phyloP scores from a whole-genome alignment of 495 filamentous ascomycete genomes.

The Zalerion maritima region DNA sequence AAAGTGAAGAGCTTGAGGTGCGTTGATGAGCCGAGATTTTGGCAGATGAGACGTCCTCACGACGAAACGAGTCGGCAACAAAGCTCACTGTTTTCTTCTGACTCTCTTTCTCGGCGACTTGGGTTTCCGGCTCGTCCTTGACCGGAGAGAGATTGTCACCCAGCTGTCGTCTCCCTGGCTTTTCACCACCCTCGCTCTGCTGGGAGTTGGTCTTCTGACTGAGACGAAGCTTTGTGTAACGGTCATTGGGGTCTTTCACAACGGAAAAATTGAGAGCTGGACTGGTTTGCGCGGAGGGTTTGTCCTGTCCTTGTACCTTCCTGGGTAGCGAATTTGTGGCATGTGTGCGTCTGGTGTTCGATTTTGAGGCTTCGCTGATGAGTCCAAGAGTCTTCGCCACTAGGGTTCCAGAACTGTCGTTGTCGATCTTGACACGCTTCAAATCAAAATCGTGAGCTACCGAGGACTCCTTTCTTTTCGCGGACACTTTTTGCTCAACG shows the following conservation, averaged over 20 bases:
- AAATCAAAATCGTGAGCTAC: no score
- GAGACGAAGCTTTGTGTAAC: conserved; percentile 46
- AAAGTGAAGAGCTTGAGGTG: conserved; percentile 1
- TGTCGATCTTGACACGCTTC: no score
- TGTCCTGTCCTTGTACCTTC: conserved; percentile 9
- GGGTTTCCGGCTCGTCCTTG: no score
- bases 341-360: conserved; percentile 16
- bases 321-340: conserved; percentile 9
- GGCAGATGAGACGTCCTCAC: conserved; percentile 4
- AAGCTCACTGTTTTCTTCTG: conserved; percentile 26
- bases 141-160: no score
- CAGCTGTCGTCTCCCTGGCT: no score
- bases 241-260: conserved; percentile 64
- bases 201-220: conserved; percentile 48
- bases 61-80: conserved; percentile 8
- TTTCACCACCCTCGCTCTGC: conserved; percentile 23
- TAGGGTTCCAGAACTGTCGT: no score
- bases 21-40: conserved; percentile 9
- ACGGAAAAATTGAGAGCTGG: conserved; percentile 51
- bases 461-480: no score
- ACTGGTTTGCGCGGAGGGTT: conserved; percentile 9
- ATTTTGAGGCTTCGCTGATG: conserved; percentile 47
- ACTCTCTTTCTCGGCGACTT: no score
- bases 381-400: conserved; percentile 48
- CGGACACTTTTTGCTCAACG: no score